Evolutionary conservation across 495 filamentous ascomycete species (phyloP).

Genomic region (Lasiosphaeriaceae sp.): DNA sequence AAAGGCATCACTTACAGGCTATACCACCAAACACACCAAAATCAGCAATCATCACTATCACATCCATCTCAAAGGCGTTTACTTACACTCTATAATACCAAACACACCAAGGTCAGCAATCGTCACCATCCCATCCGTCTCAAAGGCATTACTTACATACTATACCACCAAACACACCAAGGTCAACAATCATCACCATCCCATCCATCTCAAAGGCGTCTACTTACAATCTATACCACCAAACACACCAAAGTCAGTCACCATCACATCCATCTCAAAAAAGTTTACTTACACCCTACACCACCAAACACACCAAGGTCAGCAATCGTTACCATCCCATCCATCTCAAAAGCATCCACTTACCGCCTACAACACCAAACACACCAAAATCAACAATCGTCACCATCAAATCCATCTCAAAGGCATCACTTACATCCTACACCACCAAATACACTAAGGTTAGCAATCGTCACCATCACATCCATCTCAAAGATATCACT

Average conservation of each 20-base stretch:
- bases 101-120: conserved; percentile 3
- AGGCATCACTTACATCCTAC: neutral
- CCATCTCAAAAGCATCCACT: neutral
- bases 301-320: neutral
- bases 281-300: neutral
- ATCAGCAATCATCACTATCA: conserved; percentile 1
- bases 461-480: neutral
- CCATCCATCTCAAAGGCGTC: neutral
- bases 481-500: neutral
- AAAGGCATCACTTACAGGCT: neutral
- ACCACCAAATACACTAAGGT: neutral
- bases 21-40: conserved; percentile 4
- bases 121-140: conserved; percentile 1
- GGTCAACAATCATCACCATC: conserved; percentile 5
- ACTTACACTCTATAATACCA: conserved; percentile 3
- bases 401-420: neutral
- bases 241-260: neutral
- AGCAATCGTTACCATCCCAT: neutral
- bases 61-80: conserved; percentile 1
- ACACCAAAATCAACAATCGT: neutral
- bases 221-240: neutral
- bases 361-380: neutral
- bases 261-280: neutral
- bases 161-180: conserved; percentile 4
- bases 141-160: neutral